Base-by-base conservation (phyloP, 192 early-diverging fungal genomes). In the Dissophora ornata region DNA sequence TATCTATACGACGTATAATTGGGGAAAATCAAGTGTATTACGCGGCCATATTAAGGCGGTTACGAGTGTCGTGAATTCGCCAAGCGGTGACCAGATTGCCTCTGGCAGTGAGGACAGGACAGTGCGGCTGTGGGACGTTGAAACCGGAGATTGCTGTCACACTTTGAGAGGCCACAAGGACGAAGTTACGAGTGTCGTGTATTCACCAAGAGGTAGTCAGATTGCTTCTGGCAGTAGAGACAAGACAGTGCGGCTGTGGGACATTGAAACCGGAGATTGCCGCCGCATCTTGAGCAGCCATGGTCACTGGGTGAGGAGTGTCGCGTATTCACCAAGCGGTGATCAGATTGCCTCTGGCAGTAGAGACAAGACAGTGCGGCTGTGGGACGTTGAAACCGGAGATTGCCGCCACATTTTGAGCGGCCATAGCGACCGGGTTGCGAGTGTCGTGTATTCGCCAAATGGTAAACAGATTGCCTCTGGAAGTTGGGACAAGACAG, bases 81-180 rank as follows among this genome's bases (percentile, higher is more conserved):
- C 60, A 0, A 9, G n/a, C 7, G 10, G 22, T 5, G 28, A 8
- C 0, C 48, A 41, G 22, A 38, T 62, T n/a, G 34, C 36, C 18
- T 63, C 48, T 13, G 49, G 61, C 1, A 41, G 49, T 41, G 0
- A 21, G 3, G 36, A 63, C 34, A 11, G 3, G 0, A 41, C 48
- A n/a, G 38, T 63, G 12, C 36, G 49, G 16, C 12, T 63, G 6
- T 63, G 61, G 61, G n/a, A 63, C 15, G 54, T 19, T 19, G 2
- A 56, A 8, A 56, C 33, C 21, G 54, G 54, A n/a, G n/a, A n/a
- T n/a, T n/a, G n/a, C n/a, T n/a, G n/a, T n/a, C n/a, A n/a, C n/a
- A n/a, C n/a, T n/a, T 41, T 51, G 7, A 2, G 10, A 1, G 60
- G 47, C 1, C 60, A 62, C 18, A 10, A 5, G 2, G 7, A 28